Evolutionary conservation across 768 basidiomycete species (phyloP).

Genomic region (Boletus tylopilopsis): DNA sequence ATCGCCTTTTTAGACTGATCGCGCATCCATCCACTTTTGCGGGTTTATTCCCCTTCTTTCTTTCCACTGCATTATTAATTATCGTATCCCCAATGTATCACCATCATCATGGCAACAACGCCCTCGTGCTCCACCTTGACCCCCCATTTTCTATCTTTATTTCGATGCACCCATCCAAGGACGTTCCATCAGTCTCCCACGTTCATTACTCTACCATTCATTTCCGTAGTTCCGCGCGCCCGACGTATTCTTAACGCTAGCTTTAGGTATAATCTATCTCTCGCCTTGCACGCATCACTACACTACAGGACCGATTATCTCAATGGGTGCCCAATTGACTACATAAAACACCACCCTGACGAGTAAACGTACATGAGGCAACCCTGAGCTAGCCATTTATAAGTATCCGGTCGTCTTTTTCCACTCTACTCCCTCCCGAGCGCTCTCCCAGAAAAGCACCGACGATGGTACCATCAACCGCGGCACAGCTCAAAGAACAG

Average conservation of each 20-base stretch:
- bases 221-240: constrained; percentile 3
- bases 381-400: too few relatives aligned
- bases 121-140: not conserved
- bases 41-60: not conserved
- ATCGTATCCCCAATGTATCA: not conserved
- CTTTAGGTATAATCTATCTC: not conserved
- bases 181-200: constrained; percentile 7
- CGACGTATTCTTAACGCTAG: constrained; percentile 3
- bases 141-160: constrained; percentile 4
- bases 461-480: not conserved
- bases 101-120: not conserved
- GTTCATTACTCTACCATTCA: constrained; percentile 10
- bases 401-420: not conserved
- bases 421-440: too few relatives aligned
- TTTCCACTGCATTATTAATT: too few relatives aligned
- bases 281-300: too few relatives aligned
- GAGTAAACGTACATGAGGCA: not conserved
- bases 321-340: not conserved
- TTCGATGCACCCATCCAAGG: constrained; percentile 2
- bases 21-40: constrained; percentile 1
- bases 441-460: not conserved
- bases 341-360: not conserved
- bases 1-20: constrained; percentile 55
- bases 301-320: too few relatives aligned
- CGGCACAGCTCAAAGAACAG: not conserved